These are phyloP conservation scores for Aspergillus puulaauensis DNA, from an alignment of 2,329 filamentous ascomycete species.

Conservation along the genomic window DNA sequence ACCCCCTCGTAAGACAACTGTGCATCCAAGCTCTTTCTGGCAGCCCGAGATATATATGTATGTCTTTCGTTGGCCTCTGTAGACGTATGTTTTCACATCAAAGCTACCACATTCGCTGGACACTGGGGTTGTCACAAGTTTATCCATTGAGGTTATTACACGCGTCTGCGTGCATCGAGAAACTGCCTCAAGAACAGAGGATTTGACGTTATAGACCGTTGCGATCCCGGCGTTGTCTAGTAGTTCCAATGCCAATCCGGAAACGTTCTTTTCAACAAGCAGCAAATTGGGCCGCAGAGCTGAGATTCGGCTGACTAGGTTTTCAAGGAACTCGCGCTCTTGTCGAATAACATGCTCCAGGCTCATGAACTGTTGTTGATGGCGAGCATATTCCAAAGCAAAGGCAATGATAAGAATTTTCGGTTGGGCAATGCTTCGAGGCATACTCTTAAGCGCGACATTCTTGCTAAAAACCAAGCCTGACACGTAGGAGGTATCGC, in stretches of 20 bases:
- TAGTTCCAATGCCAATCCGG: conserved; percentile 84
- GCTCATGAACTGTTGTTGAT: conserved; percentile 96
- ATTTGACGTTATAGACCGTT: conserved; percentile 94
- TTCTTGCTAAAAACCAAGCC: conserved; percentile 98
- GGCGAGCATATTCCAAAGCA: conserved; percentile 90
- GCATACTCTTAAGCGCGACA: conserved; percentile 93
- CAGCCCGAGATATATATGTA: conserved; percentile 95
- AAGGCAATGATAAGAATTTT: conserved; percentile 92
- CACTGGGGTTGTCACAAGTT: conserved; percentile 73
- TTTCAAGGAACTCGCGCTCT: conserved; percentile 88
- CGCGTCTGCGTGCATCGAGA: conserved; percentile 87
- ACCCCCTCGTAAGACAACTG: conserved; percentile 84
- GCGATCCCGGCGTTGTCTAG: conserved; percentile 86
- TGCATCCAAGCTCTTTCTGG: conserved; percentile 85
- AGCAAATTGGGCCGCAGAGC: conserved; percentile 81
- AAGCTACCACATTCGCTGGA: conserved; percentile 82
- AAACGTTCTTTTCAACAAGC: conserved; percentile 89
- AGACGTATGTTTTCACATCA: conserved; percentile 93
- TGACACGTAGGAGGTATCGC: conserved; percentile 94
- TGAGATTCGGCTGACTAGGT: conserved; percentile 87
- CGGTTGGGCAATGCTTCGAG: conserved; percentile 76
- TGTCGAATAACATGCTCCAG: conserved; percentile 94
- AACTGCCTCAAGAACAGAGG: conserved; percentile 91
- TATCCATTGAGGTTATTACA: conserved; percentile 93
- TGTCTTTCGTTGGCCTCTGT: conserved; percentile 81